Base-by-base conservation (phyloP, 345 rosid genomes). In the Capsella bursapastoris region DNA sequence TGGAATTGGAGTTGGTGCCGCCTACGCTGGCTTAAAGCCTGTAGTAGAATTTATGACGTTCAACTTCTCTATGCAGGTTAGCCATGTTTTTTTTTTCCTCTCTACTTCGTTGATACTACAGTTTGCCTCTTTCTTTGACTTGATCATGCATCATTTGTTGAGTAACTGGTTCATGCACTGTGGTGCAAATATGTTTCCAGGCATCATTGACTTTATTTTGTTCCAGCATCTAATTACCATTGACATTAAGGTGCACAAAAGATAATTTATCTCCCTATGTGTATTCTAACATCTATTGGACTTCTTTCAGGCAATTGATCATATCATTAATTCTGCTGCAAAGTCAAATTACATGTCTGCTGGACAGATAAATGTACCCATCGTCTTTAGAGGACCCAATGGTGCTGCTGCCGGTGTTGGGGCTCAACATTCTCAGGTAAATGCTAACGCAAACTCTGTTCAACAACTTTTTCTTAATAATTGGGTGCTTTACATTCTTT, bases 371-470 rank as follows among this genome's bases (percentile, higher is more conserved):
- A 65, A 82, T 11, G 97, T 86, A 55, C 90, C 98, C 57, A 90
- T 91, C 55, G 98, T 94, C 66, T 91, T 91, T 73, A 87, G 97
- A 79, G 97, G 97, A 72, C 96, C 98, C 56, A 94, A 94, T 84
- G 98, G 98, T 76, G 95, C 95, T 41, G 97, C 99, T 71, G 97
- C 98, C 63, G 99, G 98, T 83, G 98, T 95, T 55, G 99, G 90
- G 66, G 99, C 97, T 63, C 98, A 94, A 70, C 98, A 94, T 79
- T 94, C 98, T 73, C 98, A 94, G 9, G 97, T 86, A 84, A 73
- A 63, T 16, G 40, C 65, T 22, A 3, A 64, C 16, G 3, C 31
- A 56, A 53, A 41, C 41, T 64, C 2, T 47, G 47, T 48, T 14
- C 51, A 50, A 34, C 49, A 63, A 7, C 53, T 7, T 25, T 58